Evolutionary conservation across 106 monocot species (phyloP), one percentile per base, ranked within the genome.

Genomic region (Iris macrosiphon): DNA sequence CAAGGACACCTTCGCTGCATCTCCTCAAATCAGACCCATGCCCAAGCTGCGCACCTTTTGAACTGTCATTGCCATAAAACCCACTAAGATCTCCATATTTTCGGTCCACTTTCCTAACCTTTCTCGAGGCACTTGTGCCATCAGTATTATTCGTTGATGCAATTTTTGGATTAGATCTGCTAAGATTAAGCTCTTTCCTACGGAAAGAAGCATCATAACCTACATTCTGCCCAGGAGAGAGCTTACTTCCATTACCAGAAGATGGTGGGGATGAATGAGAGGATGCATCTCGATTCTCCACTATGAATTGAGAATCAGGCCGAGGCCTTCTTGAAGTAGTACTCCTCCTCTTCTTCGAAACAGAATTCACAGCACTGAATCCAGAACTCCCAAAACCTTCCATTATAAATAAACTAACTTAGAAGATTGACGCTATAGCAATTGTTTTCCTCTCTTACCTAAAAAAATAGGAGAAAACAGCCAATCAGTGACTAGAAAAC

Each of bases 211-310:
- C 40, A 48, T 66, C 73, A 55, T 59, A 60, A 31, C 70, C 50
- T 7, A 44, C 47, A 52, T 62, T 63, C 3, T 72, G 61, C 45
- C 82, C 72, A 30, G 68, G 33, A 52, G 81, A 88, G 10, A 39
- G 43, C 35, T 71, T 87, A 64, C 63, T 74, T 30, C 64, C 45
- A 72, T 79, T 75, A 19, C 71, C 74, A 3, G 78, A 70, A 40
- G 86, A 81, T 8, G 77, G 80, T 14, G 71, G 63, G 0, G 83
- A 72, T 4, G 82, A 75, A 38, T 62, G 74, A 35, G 88, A 53
- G 14, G 88, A 80, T 15, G 41, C 44, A 59, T 75, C 72, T 7
- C 46, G 33, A 7, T 58, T 52, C 31, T 79, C 88, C 6, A 77
- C 25, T 14, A 63, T 41, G 0, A 61, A 41, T 4, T 65, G 73